Evolutionary conservation across 2,329 filamentous ascomycete genomes (phyloP).

Genomic region (Fusarium miscanthi): DNA sequence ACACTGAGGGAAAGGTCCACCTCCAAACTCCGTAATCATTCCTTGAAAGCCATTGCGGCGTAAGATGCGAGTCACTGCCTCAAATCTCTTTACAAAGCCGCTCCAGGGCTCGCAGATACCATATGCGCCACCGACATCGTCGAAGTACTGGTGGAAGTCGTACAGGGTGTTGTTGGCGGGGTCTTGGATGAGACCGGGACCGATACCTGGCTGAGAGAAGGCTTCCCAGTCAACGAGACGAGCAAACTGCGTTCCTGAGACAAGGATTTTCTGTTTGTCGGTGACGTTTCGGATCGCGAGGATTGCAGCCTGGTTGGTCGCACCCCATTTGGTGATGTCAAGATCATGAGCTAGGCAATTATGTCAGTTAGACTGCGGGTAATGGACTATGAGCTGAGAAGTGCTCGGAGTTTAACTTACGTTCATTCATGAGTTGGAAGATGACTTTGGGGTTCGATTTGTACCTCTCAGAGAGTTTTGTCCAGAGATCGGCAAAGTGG

Average conservation of each 20-base stretch:
- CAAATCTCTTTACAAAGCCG: background rate
- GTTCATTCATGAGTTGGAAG: slow-evolving; percentile 1
- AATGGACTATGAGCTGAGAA: accelerated
- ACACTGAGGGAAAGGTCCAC: background rate
- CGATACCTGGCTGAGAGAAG: background rate
- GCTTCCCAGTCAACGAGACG: background rate
- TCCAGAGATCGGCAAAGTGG: background rate
- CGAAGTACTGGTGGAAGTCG: slow-evolving; percentile 9
- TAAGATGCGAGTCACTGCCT: background rate
- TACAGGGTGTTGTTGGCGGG: background rate
- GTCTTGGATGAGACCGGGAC: background rate
- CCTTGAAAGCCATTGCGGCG: background rate
- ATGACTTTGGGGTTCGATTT: background rate
- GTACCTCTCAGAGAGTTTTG: background rate
- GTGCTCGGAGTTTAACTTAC: background rate
- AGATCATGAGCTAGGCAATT: background rate
- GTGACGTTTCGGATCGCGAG: background rate
- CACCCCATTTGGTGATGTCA: background rate
- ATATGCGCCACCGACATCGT: background rate
- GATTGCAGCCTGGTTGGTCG: background rate
- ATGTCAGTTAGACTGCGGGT: background rate
- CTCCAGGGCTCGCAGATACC: slow-evolving; percentile 2
- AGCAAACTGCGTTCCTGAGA: background rate
- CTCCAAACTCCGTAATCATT: background rate
- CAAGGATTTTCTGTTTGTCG: background rate